Conservation (phyloP, 2,329 filamentous ascomycete species). For the Arthrobotrys pseudoclavata region DNA sequence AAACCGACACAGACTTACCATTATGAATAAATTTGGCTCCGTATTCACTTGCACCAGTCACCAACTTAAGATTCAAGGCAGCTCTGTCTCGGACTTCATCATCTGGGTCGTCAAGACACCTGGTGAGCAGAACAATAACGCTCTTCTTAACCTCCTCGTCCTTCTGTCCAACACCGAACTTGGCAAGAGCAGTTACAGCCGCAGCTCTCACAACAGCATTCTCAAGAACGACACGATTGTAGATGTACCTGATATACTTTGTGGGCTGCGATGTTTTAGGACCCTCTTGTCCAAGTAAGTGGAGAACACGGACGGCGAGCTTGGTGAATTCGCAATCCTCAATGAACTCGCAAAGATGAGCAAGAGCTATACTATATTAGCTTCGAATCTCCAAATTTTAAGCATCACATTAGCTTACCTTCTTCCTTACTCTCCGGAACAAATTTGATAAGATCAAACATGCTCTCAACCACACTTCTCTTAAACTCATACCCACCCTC, state of each 20-base stretch:
- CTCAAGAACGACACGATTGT: conserved; percentile 96
- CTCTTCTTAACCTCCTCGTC: conserved; percentile 94
- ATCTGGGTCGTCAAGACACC: conserved; percentile 96
- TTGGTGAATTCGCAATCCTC: conserved; percentile 99
- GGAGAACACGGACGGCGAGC: conserved; percentile 92
- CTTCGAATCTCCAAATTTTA: conserved; percentile 26
- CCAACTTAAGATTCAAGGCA: conserved; percentile 89
- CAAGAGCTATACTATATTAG: conserved; percentile 74
- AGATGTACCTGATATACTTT: conserved; percentile 99
- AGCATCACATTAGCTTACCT: conserved; percentile 65
- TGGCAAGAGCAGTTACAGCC: conserved; percentile 93
- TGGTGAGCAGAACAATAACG: conserved; percentile 89
- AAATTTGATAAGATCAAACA: conserved; percentile 99
- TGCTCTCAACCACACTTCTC: conserved; percentile 95
- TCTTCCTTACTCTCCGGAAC: conserved; percentile 87
- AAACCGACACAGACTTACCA: conserved; percentile 69
- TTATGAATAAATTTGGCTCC: conserved; percentile 93
- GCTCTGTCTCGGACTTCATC: conserved; percentile 97
- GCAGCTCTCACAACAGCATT: conserved; percentile 96
- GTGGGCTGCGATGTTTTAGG: conserved; percentile 95
- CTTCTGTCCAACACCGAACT: conserved; percentile 96
- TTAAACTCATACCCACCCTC: conserved; percentile 99
- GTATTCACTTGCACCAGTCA: conserved; percentile 90
- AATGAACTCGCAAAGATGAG: conserved; percentile 98
- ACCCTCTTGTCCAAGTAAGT: conserved; percentile 92